Evolutionary conservation across 176 grass and related monocot genomes (phyloP).

Genomic region (Oryza longistaminata): DNA sequence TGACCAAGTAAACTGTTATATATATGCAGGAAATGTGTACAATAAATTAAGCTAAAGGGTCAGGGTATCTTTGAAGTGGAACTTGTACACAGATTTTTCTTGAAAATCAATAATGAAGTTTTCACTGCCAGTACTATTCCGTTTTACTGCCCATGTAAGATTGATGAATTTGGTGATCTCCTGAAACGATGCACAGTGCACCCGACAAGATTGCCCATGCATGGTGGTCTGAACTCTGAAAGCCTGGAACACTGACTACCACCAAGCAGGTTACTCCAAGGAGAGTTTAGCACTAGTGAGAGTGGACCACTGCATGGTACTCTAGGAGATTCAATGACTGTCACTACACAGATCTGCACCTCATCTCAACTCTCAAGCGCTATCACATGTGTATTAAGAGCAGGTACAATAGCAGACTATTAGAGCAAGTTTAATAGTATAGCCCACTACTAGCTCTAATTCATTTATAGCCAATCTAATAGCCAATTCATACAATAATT

Average conservation of each 20-base stretch:
- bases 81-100: too few relatives aligned
- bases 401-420: too few relatives aligned
- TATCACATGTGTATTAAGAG: too few relatives aligned
- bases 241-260: neutral
- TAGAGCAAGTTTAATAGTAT: too few relatives aligned
- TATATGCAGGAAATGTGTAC: too few relatives aligned
- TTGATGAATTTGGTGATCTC: neutral
- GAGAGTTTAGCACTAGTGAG: neutral
- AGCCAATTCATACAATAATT: too few relatives aligned
- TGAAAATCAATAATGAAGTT: neutral
- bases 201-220: neutral
- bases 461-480: too few relatives aligned
- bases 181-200: neutral
- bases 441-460: too few relatives aligned
- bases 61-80: too few relatives aligned
- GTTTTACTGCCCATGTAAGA: neutral
- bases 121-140: too few relatives aligned
- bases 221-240: neutral
- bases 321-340: neutral
- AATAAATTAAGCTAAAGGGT: too few relatives aligned
- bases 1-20: neutral
- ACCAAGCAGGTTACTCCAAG: neutral
- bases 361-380: neutral
- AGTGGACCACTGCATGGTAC: neutral
- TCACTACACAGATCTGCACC: neutral